Evolutionary conservation across 2,329 filamentous ascomycete species (phyloP).

Genomic region (Grosmannia clavigera): DNA sequence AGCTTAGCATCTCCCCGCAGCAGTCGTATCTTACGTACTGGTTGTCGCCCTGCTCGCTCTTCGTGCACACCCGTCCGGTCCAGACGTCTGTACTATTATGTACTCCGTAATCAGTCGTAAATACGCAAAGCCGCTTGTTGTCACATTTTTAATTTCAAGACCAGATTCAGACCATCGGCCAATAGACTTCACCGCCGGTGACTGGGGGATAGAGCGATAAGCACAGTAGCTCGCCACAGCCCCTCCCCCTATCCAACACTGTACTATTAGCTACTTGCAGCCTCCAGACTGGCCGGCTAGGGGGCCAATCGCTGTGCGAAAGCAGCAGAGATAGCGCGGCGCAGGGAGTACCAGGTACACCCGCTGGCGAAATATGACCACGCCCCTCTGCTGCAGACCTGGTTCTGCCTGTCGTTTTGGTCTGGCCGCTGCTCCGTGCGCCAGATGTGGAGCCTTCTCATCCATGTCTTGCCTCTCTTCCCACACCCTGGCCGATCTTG

Average conservation of each 20-base stretch:
- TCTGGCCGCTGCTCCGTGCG: not conserved
- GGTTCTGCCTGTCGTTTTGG: not conserved
- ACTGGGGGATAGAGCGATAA: constrained; percentile 1
- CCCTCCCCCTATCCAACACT: not conserved
- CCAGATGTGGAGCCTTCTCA: not conserved
- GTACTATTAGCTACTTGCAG: not conserved
- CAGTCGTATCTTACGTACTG: too few species aligned
- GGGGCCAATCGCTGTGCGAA: not conserved
- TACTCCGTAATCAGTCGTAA: not conserved
- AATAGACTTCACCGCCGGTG: not conserved
- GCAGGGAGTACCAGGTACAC: not conserved
- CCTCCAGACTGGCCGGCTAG: not conserved
- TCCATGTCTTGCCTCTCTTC: not conserved
- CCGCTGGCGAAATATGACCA: not conserved
- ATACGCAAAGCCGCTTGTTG: not conserved
- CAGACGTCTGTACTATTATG: not conserved
- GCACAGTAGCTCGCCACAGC: not conserved
- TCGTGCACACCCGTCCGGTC: not conserved
- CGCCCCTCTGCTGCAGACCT: not conserved
- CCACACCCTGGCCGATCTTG: not conserved
- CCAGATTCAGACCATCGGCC: not conserved
- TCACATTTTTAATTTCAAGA: constrained; percentile 1
- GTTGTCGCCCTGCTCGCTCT: too few species aligned
- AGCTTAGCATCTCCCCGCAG: too few species aligned
- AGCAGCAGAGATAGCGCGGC: too few species aligned